Conservation (phyloP, 495 filamentous ascomycete species). For the Penicillium psychrofluorescens region DNA sequence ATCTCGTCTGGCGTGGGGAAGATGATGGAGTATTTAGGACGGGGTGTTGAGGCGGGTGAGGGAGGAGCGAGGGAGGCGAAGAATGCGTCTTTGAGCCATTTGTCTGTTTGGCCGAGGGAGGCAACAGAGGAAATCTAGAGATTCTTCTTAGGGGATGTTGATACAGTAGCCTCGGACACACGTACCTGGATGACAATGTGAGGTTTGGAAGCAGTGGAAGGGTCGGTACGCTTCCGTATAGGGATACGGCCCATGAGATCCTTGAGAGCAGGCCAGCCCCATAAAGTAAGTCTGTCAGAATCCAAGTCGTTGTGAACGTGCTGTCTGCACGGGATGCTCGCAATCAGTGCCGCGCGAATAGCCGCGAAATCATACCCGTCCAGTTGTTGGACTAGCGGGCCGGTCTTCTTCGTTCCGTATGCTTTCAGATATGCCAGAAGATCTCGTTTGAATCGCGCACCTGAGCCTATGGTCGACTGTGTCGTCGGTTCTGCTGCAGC, state of each 20-base stretch:
- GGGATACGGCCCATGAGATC: slow-evolving; percentile 50
- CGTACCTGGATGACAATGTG: slow-evolving; percentile 61
- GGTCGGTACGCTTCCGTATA: background rate
- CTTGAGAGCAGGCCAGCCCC: slow-evolving; percentile 69
- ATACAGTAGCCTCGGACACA: background rate
- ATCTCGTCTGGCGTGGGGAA: slow-evolving; percentile 79
- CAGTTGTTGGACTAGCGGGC: slow-evolving; percentile 48
- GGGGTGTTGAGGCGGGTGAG: slow-evolving; percentile 1
- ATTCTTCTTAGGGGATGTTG: background rate
- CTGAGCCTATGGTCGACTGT: slow-evolving; percentile 42
- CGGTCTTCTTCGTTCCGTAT: slow-evolving; percentile 54
- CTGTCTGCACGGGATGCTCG: slow-evolving; percentile 66
- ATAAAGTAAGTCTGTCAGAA: slow-evolving; percentile 42
- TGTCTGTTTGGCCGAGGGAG: slow-evolving; percentile 63
- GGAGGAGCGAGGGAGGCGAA: slow-evolving; percentile 45
- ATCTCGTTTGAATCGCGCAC: slow-evolving; percentile 67
- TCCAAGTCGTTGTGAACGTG: slow-evolving; percentile 23
- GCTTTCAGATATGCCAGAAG: slow-evolving; percentile 63
- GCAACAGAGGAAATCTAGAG: slow-evolving; percentile 68
- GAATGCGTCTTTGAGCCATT: slow-evolving; percentile 65
- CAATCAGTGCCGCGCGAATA: slow-evolving; percentile 67
- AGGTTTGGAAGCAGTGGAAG: slow-evolving; percentile 17
- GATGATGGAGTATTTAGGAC: slow-evolving; percentile 52
- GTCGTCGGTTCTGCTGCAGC: slow-evolving; percentile 1
- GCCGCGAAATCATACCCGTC: slow-evolving; percentile 59